Conservation (phyloP, 2,329 filamentous ascomycete genomes). For the Aureobasidium pullulans region DNA sequence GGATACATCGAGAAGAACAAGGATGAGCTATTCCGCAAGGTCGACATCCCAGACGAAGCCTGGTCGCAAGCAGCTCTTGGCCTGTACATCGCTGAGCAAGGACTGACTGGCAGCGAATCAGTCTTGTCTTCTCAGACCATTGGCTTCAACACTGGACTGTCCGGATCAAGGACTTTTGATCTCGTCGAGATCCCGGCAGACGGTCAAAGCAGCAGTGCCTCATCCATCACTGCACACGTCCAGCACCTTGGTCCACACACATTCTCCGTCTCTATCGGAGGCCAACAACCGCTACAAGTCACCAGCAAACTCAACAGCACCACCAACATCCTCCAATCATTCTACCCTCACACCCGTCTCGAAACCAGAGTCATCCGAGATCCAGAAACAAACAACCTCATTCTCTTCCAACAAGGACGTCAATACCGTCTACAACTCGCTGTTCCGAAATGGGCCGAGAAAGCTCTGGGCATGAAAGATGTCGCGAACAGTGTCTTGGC, state of each 20-base stretch:
- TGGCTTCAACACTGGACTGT: slow-evolving; percentile 55
- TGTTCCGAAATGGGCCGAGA: slow-evolving; percentile 72
- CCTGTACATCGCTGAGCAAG: slow-evolving; percentile 43
- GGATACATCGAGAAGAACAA: slow-evolving; percentile 91
- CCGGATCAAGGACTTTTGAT: slow-evolving; percentile 54
- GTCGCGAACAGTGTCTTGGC: slow-evolving; percentile 74
- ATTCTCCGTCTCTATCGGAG: slow-evolving; percentile 44
- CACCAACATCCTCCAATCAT: slow-evolving; percentile 56
- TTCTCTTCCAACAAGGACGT: slow-evolving; percentile 65
- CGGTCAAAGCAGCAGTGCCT: slow-evolving; percentile 29
- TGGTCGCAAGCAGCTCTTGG: slow-evolving; percentile 83
- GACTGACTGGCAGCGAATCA: slow-evolving; percentile 30
- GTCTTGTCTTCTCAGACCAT: slow-evolving; percentile 39
- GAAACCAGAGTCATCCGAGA: slow-evolving; percentile 68
- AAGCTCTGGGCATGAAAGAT: slow-evolving; percentile 78
- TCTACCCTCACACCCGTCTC: slow-evolving; percentile 74
- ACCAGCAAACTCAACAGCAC: slow-evolving; percentile 40
- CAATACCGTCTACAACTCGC: slow-evolving; percentile 51
- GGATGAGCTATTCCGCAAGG: slow-evolving; percentile 65
- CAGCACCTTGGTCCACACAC: slow-evolving; percentile 43
- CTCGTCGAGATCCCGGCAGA: slow-evolving; percentile 43
- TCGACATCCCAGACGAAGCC: slow-evolving; percentile 59
- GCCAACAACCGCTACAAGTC: slow-evolving; percentile 29
- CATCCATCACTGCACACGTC: slow-evolving; percentile 25
- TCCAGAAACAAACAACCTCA: slow-evolving; percentile 42